Evolutionary conservation across 2,329 filamentous ascomycete species (phyloP).

Genomic region (Harringtonia aguacate): DNA sequence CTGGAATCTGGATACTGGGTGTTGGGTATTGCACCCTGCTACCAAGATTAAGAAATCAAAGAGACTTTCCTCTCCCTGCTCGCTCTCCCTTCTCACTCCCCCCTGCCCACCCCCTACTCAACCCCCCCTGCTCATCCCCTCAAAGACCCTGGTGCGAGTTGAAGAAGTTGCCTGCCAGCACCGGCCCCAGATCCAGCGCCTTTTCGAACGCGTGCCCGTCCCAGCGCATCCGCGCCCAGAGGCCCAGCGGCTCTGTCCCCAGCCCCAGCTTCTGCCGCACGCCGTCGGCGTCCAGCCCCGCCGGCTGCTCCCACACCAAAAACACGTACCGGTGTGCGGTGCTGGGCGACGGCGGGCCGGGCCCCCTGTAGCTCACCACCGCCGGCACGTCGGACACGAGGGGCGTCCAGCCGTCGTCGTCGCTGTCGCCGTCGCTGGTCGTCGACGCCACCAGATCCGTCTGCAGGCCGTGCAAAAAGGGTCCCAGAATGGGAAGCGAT

Average conservation of each 20-base stretch:
- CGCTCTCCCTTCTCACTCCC: too few relatives aligned
- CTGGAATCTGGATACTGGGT: too few relatives aligned
- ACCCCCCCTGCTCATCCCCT: too few relatives aligned
- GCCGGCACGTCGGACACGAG: background rate
- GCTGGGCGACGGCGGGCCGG: slow-evolving; percentile 8
- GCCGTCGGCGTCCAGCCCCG: slow-evolving; percentile 7
- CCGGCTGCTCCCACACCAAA: slow-evolving; percentile 12
- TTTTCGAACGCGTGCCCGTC: slow-evolving; percentile 28
- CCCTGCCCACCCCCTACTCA: too few relatives aligned
- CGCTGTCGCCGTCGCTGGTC: slow-evolving; percentile 2
- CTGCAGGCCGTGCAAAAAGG: slow-evolving; percentile 37
- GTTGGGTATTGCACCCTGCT: too few relatives aligned
- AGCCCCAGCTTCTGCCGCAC: slow-evolving; percentile 20
- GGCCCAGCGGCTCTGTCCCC: slow-evolving; percentile 22
- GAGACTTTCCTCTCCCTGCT: too few relatives aligned
- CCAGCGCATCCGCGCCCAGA: slow-evolving; percentile 27
- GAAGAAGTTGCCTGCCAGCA: slow-evolving; percentile 16
- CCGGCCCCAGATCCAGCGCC: slow-evolving; percentile 12
- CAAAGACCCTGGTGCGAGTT: background rate
- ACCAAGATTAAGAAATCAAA: too few relatives aligned
- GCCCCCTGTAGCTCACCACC: slow-evolving; percentile 4
- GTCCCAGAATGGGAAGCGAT: slow-evolving; percentile 27
- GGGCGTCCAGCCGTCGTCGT: slow-evolving; percentile 3
- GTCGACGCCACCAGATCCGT: slow-evolving; percentile 20
- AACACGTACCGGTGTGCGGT: slow-evolving; percentile 11